Percentiles rank a stretch among this genome's conserved stretches.
phyloP scores from a whole-genome alignment of 345 rosid species.

The Eucalyptus paniculata region DNA sequence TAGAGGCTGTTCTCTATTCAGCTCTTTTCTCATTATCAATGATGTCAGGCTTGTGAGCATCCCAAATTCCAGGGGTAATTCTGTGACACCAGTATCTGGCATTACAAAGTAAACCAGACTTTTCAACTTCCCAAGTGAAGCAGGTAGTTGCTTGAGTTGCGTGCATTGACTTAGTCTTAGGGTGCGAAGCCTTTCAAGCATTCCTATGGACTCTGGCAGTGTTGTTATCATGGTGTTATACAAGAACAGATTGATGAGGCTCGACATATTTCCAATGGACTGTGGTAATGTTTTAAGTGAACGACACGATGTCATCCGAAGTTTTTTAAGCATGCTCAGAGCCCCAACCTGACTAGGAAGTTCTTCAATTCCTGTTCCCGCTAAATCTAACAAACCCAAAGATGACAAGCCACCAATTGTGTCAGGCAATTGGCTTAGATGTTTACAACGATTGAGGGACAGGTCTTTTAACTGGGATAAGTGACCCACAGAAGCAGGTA shows the following conservation, averaged over 20 bases:
- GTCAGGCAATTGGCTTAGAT: constrained; percentile 23
- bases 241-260: constrained; percentile 14
- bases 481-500: constrained; percentile 30
- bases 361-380: constrained; percentile 3
- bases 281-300: constrained; percentile 16
- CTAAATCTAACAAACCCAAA: constrained; percentile 5
- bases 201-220: constrained; percentile 38
- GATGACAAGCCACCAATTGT: constrained; percentile 24
- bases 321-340: constrained; percentile 24
- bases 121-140: constrained; percentile 24
- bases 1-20: neutral
- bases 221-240: constrained; percentile 5
- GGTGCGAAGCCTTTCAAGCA: constrained; percentile 20
- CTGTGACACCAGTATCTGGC: constrained; percentile 23
- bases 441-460: constrained; percentile 2
- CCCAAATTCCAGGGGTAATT: constrained; percentile 31
- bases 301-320: constrained; percentile 8
- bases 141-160: constrained; percentile 26
- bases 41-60: constrained; percentile 23
- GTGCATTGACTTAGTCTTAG: constrained; percentile 17
- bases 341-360: constrained; percentile 25
- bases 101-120: constrained; percentile 17
- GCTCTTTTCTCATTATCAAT: constrained; percentile 23
- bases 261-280: constrained; percentile 21
- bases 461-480: constrained; percentile 17